These are phyloP conservation scores for Lepiota venenata DNA, from an alignment of 768 basidiomycete genomes.

Conservation along the genomic window DNA sequence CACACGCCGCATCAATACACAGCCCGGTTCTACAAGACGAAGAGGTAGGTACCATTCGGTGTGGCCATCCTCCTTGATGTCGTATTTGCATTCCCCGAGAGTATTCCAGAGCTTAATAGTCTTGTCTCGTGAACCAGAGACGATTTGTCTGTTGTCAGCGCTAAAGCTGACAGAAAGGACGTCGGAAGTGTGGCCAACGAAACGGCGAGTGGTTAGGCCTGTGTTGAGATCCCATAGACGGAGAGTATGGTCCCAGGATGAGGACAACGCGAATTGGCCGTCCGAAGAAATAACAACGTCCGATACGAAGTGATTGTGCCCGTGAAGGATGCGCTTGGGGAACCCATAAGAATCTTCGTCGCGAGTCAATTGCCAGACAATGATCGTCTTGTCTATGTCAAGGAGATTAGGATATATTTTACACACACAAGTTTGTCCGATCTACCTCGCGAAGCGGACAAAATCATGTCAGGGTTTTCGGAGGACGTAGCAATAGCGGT, in stretches of 20 bases:
- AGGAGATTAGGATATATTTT: conserved; percentile 22
- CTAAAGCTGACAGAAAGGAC: conserved; percentile 99
- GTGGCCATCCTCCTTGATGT: conserved; percentile 99
- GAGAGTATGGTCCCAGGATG: conserved; percentile 99
- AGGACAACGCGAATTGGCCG: conserved; percentile 98
- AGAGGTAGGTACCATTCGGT: conserved; percentile 70
- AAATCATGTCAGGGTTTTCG: conserved; percentile 99
- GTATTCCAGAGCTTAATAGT: conserved; percentile 99
- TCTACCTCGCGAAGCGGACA: conserved; percentile 94
- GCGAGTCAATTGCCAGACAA: conserved; percentile 98
- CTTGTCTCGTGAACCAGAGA: conserved; percentile 94
- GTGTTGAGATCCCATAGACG: conserved; percentile 99
- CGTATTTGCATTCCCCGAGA: conserved; percentile 99
- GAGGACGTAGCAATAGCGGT: conserved; percentile 98
- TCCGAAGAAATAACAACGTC: conserved; percentile 99
- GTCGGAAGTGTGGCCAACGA: conserved; percentile 97
- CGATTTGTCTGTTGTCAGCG: conserved; percentile 99
- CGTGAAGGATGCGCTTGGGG: conserved; percentile 96
- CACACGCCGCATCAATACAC: conserved; percentile 9
- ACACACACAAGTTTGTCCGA: conserved; percentile 22
- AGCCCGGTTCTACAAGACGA: conserved; percentile 16
- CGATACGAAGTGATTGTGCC: conserved; percentile 99
- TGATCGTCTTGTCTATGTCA: conserved; percentile 93
- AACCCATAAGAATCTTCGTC: conserved; percentile 89
- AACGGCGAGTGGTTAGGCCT: conserved; percentile 92